Evolutionary conservation across 2,329 filamentous ascomycete genomes (phyloP).

Genomic region (Gaeumannomyces tritici): DNA sequence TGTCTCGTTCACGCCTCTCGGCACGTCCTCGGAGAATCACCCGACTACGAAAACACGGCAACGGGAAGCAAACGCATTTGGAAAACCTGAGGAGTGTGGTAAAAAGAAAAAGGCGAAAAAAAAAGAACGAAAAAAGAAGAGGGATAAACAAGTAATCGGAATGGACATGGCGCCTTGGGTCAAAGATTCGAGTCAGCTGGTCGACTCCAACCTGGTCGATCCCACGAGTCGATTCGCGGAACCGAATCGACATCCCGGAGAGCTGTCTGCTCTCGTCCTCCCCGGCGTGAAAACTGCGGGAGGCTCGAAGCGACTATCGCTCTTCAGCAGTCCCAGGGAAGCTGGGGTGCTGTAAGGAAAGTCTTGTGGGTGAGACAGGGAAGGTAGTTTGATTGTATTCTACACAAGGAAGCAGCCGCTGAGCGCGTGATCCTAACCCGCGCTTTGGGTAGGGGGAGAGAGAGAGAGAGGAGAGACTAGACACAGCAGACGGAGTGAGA

Average conservation of each 20-base stretch:
- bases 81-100: not conserved
- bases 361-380: not conserved
- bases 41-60: not conserved
- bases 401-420: not conserved
- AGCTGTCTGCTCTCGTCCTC: not conserved
- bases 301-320: not conserved
- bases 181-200: not conserved
- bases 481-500: not conserved
- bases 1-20: not conserved
- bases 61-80: not conserved
- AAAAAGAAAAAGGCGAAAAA: not conserved
- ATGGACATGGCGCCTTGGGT: not conserved
- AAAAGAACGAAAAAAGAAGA: not conserved
- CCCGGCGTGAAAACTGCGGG: not conserved
- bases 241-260: not conserved
- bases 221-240: not conserved
- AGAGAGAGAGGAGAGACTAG: too few relatives aligned
- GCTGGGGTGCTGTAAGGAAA: not conserved
- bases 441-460: too few relatives aligned
- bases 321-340: not conserved
- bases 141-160: not conserved
- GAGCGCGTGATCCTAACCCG: not conserved
- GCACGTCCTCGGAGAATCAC: not conserved
- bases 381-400: not conserved
- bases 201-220: not conserved